These are phyloP conservation scores for Mrakia frigida DNA, from an alignment of 768 basidiomycete genomes.

Conservation along the genomic window DNA sequence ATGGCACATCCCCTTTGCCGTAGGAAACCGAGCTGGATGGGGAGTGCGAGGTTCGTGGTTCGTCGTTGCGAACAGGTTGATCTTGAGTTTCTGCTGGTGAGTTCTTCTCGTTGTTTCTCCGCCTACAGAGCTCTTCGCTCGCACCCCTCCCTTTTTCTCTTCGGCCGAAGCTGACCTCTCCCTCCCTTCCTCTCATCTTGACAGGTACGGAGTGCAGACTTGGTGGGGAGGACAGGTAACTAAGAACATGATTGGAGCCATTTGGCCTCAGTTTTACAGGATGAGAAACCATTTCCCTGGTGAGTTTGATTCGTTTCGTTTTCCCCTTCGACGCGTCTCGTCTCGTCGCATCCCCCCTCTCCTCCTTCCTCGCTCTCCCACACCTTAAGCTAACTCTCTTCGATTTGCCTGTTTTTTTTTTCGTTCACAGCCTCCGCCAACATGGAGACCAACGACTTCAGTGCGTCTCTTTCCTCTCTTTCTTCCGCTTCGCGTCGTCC, in stretches of 20 bases:
- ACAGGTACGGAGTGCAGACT: conserved; percentile 35
- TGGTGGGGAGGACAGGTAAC: conserved; percentile 37
- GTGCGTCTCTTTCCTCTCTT: conserved; percentile 33
- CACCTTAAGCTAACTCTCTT: not conserved
- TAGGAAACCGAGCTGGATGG: conserved; percentile 37
- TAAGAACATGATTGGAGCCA: conserved; percentile 37
- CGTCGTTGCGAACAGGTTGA: conserved; percentile 36
- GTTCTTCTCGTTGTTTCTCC: conserved; percentile 28
- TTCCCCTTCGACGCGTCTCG: not conserved
- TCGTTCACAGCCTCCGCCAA: conserved; percentile 31
- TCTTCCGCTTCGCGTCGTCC: too few species aligned
- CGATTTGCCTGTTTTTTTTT: not conserved
- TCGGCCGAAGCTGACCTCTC: conserved; percentile 30
- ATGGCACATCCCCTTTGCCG: conserved; percentile 41
- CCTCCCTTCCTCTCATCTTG: not conserved
- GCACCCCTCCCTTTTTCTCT: conserved; percentile 28
- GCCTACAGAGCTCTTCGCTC: too few species aligned
- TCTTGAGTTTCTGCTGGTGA: conserved; percentile 36
- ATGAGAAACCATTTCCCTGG: conserved; percentile 38
- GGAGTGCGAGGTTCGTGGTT: conserved; percentile 31
- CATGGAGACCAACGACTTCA: conserved; percentile 38
- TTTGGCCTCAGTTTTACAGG: conserved; percentile 34
- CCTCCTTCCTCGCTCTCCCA: not conserved
- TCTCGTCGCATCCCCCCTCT: too few species aligned
- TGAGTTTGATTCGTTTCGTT: not conserved